phyloP scores from a whole-genome alignment of 164 flowering plant species.

The Echeveria elegans region DNA sequence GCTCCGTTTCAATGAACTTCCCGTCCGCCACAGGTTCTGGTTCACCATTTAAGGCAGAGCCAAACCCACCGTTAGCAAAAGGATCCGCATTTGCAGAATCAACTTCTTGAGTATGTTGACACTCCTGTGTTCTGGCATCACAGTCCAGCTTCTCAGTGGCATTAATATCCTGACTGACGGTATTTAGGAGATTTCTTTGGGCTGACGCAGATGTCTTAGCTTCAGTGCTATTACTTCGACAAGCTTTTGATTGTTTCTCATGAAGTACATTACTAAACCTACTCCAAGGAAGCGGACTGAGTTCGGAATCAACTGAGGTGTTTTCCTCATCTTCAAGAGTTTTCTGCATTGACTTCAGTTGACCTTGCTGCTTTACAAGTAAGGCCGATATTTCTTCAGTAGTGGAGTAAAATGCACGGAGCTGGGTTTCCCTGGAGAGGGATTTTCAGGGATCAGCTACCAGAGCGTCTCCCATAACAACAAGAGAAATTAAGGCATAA shows the following conservation, averaged over 20 bases:
- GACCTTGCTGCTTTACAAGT: slow-evolving; percentile 89
- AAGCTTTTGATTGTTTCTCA: slow-evolving; percentile 17
- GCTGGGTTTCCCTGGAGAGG: slow-evolving; percentile 79
- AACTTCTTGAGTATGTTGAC: slow-evolving; percentile 60
- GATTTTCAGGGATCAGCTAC: not conserved
- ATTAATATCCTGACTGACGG: slow-evolving; percentile 53
- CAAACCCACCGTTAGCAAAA: slow-evolving; percentile 54
- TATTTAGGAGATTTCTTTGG: slow-evolving; percentile 28
- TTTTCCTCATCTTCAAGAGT: slow-evolving; percentile 95
- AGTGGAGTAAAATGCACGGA: slow-evolving; percentile 94
- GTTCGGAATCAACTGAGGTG: slow-evolving; percentile 50
- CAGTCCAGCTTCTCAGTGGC: slow-evolving; percentile 82
- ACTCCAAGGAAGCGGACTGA: slow-evolving; percentile 21
- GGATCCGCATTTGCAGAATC: slow-evolving; percentile 54
- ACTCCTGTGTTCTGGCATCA: slow-evolving; percentile 40
- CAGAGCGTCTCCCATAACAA: not conserved
- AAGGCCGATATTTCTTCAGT: slow-evolving; percentile 80
- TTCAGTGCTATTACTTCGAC: slow-evolving; percentile 21
- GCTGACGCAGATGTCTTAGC: slow-evolving; percentile 42
- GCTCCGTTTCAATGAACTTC: slow-evolving; percentile 50
- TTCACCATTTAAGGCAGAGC: slow-evolving; percentile 72
- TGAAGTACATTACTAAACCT: slow-evolving; percentile 12
- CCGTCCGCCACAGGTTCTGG: slow-evolving; percentile 42
- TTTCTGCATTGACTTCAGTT: slow-evolving; percentile 88
- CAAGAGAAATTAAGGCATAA: not conserved